A percentile compares a stretch with the other conserved stretches of the same genome.
Evolutionary conservation across 139 green algal genomes (phyloP).

Genomic region (Parachlorella kessleri): DNA sequence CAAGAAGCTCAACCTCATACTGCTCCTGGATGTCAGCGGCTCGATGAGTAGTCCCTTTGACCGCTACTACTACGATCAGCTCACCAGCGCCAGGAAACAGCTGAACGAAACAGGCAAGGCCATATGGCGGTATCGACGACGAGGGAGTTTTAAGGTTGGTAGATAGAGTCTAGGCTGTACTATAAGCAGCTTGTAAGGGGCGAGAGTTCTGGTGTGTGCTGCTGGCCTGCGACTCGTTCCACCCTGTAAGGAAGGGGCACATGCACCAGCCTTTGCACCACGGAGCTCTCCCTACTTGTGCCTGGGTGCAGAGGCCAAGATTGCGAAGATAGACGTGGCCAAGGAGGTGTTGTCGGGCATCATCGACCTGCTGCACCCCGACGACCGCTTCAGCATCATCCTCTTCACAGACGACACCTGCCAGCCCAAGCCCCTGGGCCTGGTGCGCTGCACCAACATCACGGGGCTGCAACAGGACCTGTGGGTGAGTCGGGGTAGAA

Average conservation of each 20-base stretch:
- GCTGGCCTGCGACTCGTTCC: too few relatives aligned
- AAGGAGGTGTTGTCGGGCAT: slow-evolving; percentile 33
- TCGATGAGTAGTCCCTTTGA: slow-evolving; percentile 28
- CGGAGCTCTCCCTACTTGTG: too few relatives aligned
- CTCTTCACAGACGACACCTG: slow-evolving; percentile 27
- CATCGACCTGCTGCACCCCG: slow-evolving; percentile 6
- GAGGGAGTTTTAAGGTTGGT: too few relatives aligned
- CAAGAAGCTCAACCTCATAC: slow-evolving; percentile 24
- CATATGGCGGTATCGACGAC: background rate
- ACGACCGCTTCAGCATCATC: slow-evolving; percentile 20
- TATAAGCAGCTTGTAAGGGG: too few relatives aligned
- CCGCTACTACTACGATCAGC: slow-evolving; percentile 33
- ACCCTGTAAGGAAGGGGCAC: too few relatives aligned
- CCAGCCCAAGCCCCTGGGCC: slow-evolving; percentile 6
- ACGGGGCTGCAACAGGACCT: background rate
- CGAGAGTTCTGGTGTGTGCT: too few relatives aligned
- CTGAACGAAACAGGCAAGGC: slow-evolving; percentile 7
- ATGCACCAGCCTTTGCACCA: too few relatives aligned
- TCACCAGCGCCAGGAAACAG: background rate
- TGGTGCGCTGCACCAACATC: slow-evolving; percentile 18
- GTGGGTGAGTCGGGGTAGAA: background rate
- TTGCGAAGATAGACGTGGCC: slow-evolving; percentile 34
- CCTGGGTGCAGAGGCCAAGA: slow-evolving; percentile 2
- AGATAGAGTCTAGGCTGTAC: too few relatives aligned
- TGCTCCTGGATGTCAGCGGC: slow-evolving; percentile 33